Percentiles rank a stretch among this genome's conserved stretches.
Conservation (phyloP, 1,284 basidiomycete genomes). For the Apiotrichum gracile region DNA sequence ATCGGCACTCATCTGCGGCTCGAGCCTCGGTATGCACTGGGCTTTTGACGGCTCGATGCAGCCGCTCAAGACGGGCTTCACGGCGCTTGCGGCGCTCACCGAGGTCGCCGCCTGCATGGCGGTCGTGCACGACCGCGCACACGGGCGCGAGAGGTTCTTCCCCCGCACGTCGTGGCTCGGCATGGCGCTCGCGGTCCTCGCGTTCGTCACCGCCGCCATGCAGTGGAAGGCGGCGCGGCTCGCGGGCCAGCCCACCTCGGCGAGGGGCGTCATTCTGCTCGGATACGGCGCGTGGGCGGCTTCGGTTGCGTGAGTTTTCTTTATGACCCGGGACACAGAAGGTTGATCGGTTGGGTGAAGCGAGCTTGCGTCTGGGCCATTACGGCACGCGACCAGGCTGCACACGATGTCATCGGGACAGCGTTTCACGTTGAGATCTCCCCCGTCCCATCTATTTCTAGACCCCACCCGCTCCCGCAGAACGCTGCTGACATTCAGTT, state of each 20-base stretch:
- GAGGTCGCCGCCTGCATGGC: background rate
- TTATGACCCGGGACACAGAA: background rate
- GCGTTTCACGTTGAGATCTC: too few species aligned
- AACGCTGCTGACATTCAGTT: background rate
- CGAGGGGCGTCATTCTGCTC: background rate
- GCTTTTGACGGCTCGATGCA: too few species aligned
- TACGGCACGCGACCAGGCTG: too few species aligned
- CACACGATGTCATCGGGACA: too few species aligned
- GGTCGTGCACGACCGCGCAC: background rate
- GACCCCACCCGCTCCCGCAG: too few species aligned
- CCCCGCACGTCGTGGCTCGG: background rate
- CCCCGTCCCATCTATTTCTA: too few species aligned
- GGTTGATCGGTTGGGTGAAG: too few species aligned
- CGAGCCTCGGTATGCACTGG: background rate
- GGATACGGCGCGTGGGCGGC: conserved; percentile 1
- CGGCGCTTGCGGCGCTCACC: background rate
- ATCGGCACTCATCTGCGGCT: background rate
- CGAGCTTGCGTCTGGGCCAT: too few species aligned
- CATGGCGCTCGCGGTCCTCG: background rate
- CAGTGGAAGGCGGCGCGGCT: too few species aligned
- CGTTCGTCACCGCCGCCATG: background rate
- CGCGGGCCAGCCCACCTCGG: too few species aligned
- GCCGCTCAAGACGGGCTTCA: too few species aligned
- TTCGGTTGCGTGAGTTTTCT: background rate
- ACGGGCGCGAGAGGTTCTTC: background rate